These are phyloP conservation scores for Schoenoplectus triqueter DNA, from an alignment of 202 grass and related monocot genomes.

Conservation along the genomic window DNA sequence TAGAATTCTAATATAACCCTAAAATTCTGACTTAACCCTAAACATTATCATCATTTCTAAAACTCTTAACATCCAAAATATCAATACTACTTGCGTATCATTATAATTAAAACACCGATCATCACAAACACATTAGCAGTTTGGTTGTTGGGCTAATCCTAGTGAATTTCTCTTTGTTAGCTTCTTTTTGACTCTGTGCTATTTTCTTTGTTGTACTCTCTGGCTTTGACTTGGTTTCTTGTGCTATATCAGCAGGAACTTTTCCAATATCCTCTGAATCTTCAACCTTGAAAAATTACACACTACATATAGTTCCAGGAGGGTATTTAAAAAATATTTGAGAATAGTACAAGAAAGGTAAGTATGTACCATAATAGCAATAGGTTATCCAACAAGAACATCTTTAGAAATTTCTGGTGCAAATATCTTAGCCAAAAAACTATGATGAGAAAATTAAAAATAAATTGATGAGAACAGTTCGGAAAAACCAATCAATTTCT, in stretches of 20 bases:
- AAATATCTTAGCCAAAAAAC: constrained; percentile 96
- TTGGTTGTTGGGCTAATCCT: constrained; percentile 88
- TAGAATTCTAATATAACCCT: too few relatives aligned
- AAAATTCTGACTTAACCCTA: too few relatives aligned
- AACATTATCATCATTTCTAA: too few relatives aligned
- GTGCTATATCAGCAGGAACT: constrained; percentile 69
- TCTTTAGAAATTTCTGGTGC: constrained; percentile 94
- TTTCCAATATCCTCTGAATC: constrained; percentile 69
- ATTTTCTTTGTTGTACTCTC: constrained; percentile 51
- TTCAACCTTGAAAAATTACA: constrained; percentile 67
- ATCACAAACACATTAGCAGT: too few relatives aligned
- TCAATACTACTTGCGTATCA: too few relatives aligned
- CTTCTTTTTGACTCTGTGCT: constrained; percentile 41
- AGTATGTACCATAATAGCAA: constrained; percentile 84
- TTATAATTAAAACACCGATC: too few relatives aligned
- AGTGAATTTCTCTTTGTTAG: constrained; percentile 46
- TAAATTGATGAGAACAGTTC: constrained; percentile 30
- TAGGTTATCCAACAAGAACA: constrained; percentile 84
- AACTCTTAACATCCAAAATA: too few relatives aligned
- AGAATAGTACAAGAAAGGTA: constrained; percentile 27
- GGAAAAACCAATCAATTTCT: too few relatives aligned
- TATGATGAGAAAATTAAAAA: constrained; percentile 37
- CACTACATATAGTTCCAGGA: constrained; percentile 24
- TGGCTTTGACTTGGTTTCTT: constrained; percentile 57
- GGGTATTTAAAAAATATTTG: constrained; percentile 27